Evolutionary conservation across 129 eudicot species (phyloP).

Genomic region (Artemisia tridentata): DNA sequence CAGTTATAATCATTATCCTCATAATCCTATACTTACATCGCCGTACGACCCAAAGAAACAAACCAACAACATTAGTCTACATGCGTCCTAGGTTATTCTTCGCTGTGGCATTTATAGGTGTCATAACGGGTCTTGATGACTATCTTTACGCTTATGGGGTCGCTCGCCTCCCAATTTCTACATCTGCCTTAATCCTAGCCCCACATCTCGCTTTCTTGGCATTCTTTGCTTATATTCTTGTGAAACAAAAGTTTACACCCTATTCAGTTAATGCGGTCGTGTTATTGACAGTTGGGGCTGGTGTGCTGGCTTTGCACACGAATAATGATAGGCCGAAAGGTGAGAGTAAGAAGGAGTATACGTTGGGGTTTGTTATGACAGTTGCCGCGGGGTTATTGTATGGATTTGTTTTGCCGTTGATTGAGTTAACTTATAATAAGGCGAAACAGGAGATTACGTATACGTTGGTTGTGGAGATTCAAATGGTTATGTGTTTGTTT

Average conservation of each 20-base stretch:
- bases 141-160: conserved; percentile 44
- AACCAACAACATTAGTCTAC: conserved; percentile 19
- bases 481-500: conserved; percentile 46
- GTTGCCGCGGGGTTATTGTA: conserved; percentile 42
- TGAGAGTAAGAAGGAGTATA: conserved; percentile 41
- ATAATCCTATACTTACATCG: conserved; percentile 35
- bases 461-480: conserved; percentile 59
- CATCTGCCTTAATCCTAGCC: conserved; percentile 40
- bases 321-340: conserved; percentile 49
- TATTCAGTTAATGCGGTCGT: conserved; percentile 54
- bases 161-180: conserved; percentile 45
- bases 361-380: conserved; percentile 49
- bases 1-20: conserved; percentile 29
- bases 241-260: conserved; percentile 54
- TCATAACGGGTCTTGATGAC: conserved; percentile 40
- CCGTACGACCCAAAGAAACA: background rate
- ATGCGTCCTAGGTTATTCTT: conserved; percentile 31
- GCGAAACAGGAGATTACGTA: conserved; percentile 43
- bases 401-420: conserved; percentile 42
- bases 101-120: conserved; percentile 28
- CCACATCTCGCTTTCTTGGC: conserved; percentile 56
- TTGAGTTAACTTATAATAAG: conserved; percentile 42
- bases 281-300: conserved; percentile 51
- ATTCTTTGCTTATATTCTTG: conserved; percentile 40
- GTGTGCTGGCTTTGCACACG: conserved; percentile 48